Evolutionary conservation across 1,284 basidiomycete species (phyloP).

Genomic region (Lentinus polychrous): DNA sequence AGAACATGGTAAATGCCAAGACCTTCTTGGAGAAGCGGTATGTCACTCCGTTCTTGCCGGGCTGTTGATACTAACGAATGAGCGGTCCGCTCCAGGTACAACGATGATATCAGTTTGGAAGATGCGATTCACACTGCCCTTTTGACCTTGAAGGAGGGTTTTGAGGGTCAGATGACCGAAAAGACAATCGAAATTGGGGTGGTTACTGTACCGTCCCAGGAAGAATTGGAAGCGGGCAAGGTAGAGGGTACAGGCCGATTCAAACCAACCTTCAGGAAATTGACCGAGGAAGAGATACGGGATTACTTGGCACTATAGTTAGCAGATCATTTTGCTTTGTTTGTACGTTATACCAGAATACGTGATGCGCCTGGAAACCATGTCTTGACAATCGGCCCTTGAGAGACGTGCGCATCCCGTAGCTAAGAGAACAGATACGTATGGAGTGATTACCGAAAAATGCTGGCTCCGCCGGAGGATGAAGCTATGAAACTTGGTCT

Average conservation of each 20-base stretch:
- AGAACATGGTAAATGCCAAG: conserved; percentile 99
- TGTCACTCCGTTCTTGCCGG: conserved; percentile 21
- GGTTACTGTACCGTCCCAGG: conserved; percentile 77
- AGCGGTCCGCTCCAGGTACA: conserved; percentile 62
- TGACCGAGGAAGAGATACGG: conserved; percentile 90
- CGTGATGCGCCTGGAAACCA: too few relatives aligned
- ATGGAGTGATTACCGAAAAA: too few relatives aligned
- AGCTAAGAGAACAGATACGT: too few relatives aligned
- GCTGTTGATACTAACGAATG: not conserved
- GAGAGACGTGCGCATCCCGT: too few relatives aligned
- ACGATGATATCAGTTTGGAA: conserved; percentile 98
- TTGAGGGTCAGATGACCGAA: conserved; percentile 99
- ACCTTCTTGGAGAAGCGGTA: conserved; percentile 98
- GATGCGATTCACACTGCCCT: conserved; percentile 99
- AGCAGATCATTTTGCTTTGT: too few relatives aligned
- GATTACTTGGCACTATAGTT: conserved; percentile 82
- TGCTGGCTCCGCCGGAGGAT: too few relatives aligned
- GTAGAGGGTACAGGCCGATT: conserved; percentile 69
- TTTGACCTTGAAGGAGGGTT: conserved; percentile 96
- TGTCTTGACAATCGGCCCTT: too few relatives aligned
- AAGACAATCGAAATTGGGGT: conserved; percentile 99
- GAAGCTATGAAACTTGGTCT: too few relatives aligned
- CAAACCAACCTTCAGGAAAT: conserved; percentile 86
- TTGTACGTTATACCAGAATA: too few relatives aligned
- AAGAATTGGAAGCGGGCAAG: conserved; percentile 70